phyloP scores from a whole-genome alignment of 2,329 filamentous ascomycete genomes.

The Fusarium sarcochroum region DNA sequence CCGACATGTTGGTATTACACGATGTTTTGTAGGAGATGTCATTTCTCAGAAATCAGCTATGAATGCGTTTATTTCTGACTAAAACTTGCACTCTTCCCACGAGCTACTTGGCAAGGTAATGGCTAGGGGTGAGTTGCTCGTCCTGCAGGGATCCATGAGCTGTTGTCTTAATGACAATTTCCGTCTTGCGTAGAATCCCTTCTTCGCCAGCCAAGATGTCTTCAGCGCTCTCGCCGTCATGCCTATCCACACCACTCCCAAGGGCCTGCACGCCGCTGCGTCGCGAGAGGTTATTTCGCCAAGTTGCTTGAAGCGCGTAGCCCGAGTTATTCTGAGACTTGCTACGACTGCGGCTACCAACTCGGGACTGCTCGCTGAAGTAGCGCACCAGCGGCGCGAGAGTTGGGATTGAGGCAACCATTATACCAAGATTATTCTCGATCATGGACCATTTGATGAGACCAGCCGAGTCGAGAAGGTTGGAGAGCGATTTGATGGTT shows the following conservation, averaged over 20 bases:
- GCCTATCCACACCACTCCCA: constrained; percentile 26
- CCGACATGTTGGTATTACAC: not conserved
- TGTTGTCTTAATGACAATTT: constrained; percentile 21
- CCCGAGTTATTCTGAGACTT: constrained; percentile 27
- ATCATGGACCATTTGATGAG: constrained; percentile 62
- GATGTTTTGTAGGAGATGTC: not conserved
- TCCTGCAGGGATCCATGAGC: not conserved
- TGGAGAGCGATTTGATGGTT: constrained; percentile 60
- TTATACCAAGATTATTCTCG: constrained; percentile 61
- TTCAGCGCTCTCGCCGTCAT: constrained; percentile 30
- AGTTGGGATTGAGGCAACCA: constrained; percentile 59
- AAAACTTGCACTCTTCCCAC: not conserved
- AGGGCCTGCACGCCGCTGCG: constrained; percentile 42
- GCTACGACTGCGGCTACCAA: constrained; percentile 35
- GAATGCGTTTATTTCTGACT: not conserved
- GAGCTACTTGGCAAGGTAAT: constrained; percentile 1
- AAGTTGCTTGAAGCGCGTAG: constrained; percentile 50
- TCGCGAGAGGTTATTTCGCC: constrained; percentile 34
- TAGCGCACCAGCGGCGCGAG: constrained; percentile 59
- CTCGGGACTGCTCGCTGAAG: constrained; percentile 50
- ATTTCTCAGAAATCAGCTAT: not conserved
- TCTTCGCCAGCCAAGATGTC: constrained; percentile 19
- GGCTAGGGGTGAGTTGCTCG: not conserved
- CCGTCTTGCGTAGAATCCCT: constrained; percentile 35
- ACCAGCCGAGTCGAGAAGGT: constrained; percentile 60